Evolutionary conservation across 306 rosid genomes (phyloP), one percentile per base, ranked within the genome.

Genomic region (Comarum palustre): DNA sequence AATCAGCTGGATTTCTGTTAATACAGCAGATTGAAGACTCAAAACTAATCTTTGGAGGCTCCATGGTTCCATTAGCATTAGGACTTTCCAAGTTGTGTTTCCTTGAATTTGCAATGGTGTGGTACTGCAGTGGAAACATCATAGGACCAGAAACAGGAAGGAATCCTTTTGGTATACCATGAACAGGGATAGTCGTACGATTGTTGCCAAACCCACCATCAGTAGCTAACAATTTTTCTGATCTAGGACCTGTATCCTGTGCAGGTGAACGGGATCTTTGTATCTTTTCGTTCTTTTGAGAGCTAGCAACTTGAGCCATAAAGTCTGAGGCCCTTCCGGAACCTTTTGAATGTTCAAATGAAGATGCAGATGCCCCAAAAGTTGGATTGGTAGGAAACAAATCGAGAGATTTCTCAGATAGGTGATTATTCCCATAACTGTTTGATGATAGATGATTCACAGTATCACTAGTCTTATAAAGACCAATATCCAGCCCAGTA

Each of bases 1-100:
- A 92, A 32, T 95, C 99, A 74, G 99, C 96, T n/a, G 99, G 99
- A 72, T 95, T 95, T 84, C 79, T 87, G 79, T 95, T 95, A 57
- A 83, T 58, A 61, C 67, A 41, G 78, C 99, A 95, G 34, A 79
- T 59, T 75, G 67, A 70, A 43, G 84, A 34, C 68, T 78, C 88
- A 8, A 71, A 54, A 70, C 73, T 74, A 66, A 68, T 83, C 75
- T 76, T 86, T 15, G 74, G 74, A 16, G 82, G 87, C 82, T 75
- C 29, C 66, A 78, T 47, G 72, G 85, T 75, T 79, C 79, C 84
- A 63, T 74, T 78, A 58, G 75, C 58, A 74, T 83, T 82, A 77
- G 41, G 78, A 62, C 72, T 67, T 71, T 80, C 81, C 80, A 72
- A 38, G 34, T 78, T 80, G 66, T 47, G 55, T 43, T 75, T 82